Conservation (phyloP, 1,139 yeast genomes). For the Sugiyamaella pinicola region DNA sequence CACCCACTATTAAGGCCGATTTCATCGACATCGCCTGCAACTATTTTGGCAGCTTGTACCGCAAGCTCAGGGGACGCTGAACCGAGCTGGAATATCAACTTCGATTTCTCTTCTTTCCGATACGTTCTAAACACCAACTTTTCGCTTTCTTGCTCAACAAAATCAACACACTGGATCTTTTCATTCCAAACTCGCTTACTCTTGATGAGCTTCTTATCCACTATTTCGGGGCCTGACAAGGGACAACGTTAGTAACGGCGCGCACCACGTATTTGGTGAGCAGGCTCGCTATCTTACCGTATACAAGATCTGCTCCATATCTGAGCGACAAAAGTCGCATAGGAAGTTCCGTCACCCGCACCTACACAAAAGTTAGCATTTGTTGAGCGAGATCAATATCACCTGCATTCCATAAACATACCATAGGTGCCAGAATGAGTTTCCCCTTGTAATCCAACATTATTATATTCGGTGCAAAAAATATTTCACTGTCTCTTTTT, state of each 20-base stretch:
- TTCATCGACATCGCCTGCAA: conserved; percentile 85
- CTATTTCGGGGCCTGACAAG: conserved; percentile 70
- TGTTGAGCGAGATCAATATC: background rate
- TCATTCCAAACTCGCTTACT: conserved; percentile 68
- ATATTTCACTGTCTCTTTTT: too few species aligned
- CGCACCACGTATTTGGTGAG: too few species aligned
- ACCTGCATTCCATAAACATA: conserved; percentile 21
- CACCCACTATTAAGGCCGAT: conserved; percentile 96
- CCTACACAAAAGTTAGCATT: conserved; percentile 40
- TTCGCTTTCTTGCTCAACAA: conserved; percentile 42
- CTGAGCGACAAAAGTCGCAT: conserved; percentile 74
- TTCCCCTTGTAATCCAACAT: conserved; percentile 60
- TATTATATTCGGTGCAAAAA: background rate
- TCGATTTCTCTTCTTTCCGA: conserved; percentile 61
- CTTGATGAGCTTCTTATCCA: conserved; percentile 77
- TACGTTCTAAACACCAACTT: conserved; percentile 69
- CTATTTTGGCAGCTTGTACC: conserved; percentile 77
- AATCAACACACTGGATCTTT: conserved; percentile 42
- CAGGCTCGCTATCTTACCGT: conserved; percentile 57
- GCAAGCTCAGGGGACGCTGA: conserved; percentile 83
- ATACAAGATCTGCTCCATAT: conserved; percentile 90
- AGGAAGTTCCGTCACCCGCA: conserved; percentile 92
- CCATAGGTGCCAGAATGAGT: conserved; percentile 90
- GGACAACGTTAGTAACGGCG: conserved; percentile 14
- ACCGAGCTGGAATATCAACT: conserved; percentile 85